Conservation (phyloP, 768 basidiomycete species). For the Amanita rimosa region DNA sequence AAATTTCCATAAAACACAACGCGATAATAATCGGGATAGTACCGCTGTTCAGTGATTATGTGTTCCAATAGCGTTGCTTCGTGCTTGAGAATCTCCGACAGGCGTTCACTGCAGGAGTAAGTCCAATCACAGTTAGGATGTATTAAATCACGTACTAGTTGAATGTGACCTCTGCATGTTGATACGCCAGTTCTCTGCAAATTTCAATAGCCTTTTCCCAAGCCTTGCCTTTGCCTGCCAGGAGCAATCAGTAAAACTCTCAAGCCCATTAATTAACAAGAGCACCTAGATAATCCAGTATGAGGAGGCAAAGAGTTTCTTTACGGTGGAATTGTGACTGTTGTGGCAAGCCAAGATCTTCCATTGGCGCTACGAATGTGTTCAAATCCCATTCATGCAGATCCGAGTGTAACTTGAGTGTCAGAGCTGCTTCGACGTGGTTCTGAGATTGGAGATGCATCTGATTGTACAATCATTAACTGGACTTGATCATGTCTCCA, state of each 20-base stretch:
- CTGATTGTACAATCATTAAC: slow-evolving; percentile 23
- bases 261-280: slow-evolving; percentile 1
- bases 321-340: slow-evolving; percentile 93
- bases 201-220: slow-evolving; percentile 93
- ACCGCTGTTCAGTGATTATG: slow-evolving; percentile 73
- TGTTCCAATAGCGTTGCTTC: slow-evolving; percentile 83
- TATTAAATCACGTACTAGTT: slow-evolving; percentile 55
- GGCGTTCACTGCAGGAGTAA: slow-evolving; percentile 40
- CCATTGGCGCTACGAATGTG: slow-evolving; percentile 76
- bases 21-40: slow-evolving; percentile 88
- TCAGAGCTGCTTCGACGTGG: slow-evolving; percentile 87
- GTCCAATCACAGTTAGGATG: slow-evolving; percentile 6
- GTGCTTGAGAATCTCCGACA: slow-evolving; percentile 79
- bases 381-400: slow-evolving; percentile 85
- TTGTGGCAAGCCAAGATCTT: slow-evolving; percentile 80
- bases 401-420: slow-evolving; percentile 89
- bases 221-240: slow-evolving; percentile 86
- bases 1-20: slow-evolving; percentile 92
- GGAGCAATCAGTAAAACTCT: not conserved
- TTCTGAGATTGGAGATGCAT: slow-evolving; percentile 86
- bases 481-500: not conserved
- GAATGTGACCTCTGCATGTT: slow-evolving; percentile 85
- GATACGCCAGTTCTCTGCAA: slow-evolving; percentile 81
- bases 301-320: slow-evolving; percentile 83
- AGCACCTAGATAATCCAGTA: slow-evolving; percentile 87